Conservation (phyloP, 129 eudicot species). For the Flaveria sonorensis region DNA sequence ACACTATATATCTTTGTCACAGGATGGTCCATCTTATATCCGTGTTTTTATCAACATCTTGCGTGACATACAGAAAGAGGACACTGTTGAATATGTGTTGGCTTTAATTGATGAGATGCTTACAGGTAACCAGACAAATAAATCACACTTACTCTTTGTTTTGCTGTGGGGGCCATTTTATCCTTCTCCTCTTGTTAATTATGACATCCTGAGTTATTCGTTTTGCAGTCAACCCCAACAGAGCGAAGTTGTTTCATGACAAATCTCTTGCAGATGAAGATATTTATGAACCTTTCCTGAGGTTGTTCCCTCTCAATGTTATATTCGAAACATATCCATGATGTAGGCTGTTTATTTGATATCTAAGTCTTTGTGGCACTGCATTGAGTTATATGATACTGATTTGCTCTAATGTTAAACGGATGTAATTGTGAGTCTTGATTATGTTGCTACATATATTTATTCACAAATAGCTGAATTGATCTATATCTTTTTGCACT, state of each 20-base stretch:
- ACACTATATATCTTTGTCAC: constrained; percentile 36
- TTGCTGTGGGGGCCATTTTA: constrained; percentile 7
- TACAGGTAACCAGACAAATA: constrained; percentile 53
- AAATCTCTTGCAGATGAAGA: constrained; percentile 73
- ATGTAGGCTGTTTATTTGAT: constrained; percentile 16
- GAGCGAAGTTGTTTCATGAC: constrained; percentile 81
- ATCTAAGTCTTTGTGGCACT: constrained; percentile 13
- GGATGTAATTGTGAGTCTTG: constrained; percentile 12
- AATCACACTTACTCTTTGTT: not conserved
- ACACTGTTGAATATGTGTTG: constrained; percentile 88
- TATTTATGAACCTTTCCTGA: constrained; percentile 82
- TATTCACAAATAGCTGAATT: not conserved
- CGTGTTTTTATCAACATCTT: constrained; percentile 45
- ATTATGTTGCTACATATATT: constrained; percentile 13
- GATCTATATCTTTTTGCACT: constrained; percentile 17
- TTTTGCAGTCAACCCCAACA: constrained; percentile 70
- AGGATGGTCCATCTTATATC: constrained; percentile 92
- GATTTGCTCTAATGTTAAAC: constrained; percentile 10
- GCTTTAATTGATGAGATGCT: constrained; percentile 86
- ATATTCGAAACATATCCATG: constrained; percentile 12
- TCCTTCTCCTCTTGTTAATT: constrained; percentile 16
- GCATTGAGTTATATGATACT: constrained; percentile 21
- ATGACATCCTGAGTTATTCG: not conserved
- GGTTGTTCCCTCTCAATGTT: constrained; percentile 44
- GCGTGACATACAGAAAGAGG: constrained; percentile 60